Base-by-base conservation (phyloP, 108 stramenopile genomes). In the Cafeteria roenbergensis region DNA sequence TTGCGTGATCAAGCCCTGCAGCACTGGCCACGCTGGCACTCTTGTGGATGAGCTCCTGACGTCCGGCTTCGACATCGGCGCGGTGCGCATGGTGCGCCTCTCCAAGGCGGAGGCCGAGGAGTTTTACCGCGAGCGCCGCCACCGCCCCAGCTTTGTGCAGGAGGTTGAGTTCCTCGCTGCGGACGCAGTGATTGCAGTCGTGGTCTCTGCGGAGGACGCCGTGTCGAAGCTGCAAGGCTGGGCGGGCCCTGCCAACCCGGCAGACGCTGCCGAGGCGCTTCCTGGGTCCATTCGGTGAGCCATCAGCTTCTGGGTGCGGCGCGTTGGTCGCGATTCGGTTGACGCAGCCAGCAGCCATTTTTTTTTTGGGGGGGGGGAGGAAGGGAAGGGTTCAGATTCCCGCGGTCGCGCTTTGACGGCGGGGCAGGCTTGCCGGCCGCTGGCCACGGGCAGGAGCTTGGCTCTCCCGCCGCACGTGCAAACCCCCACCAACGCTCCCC, bases 1-100 rank as follows among this genome's bases (percentile, higher is more conserved):
- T 61, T 61, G 34, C 59, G 9, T 61, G 59, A n/a, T 61, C 21
- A 61, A 38, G 59, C 37, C 37, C 2, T 6, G 24, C 30, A 22
- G 12, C 12, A 6, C 17, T 6, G 12, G 12, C 12, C 22, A 27
- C 8, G 24, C 24, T 8, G 59, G 34, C 9, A 22, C 9, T 3
- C 8, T 61, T 24, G 24, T 37, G 22, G 36, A 61, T 32, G 9
- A 2, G 21, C 8, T 61, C 3, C 24, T 24, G 37, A 21, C 37
- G 8, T 6, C 9, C 2, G 59, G 59, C 17, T n/a, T 61, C 17
- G n/a, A 12, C 8, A 2, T 61, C 20, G 9, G 2, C 24, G 20
- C 2, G 2, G 8, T 1, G 2, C 17, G 36, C 24, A 9, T 61
- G 8, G 37, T 61, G 24, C 36, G n/a, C 17, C 37, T 61, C 17